These are phyloP conservation scores for Batkoa obscura DNA, from an alignment of 371 early-diverging fungal species.

Conservation along the genomic window DNA sequence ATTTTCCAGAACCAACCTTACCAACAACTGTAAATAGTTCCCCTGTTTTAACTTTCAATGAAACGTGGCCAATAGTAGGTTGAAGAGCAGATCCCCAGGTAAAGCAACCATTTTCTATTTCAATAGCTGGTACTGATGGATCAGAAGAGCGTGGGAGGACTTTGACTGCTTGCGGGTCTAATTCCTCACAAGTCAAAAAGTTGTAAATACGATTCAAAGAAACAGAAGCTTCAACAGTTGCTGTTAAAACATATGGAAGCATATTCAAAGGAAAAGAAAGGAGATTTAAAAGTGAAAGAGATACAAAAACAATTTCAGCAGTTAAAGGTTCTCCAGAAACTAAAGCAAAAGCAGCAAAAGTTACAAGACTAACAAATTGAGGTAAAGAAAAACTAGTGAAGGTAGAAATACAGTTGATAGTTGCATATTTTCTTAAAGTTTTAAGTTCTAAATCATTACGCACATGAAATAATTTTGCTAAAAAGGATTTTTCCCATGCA, in stretches of 20 bases:
- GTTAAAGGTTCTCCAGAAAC: constrained; percentile 40
- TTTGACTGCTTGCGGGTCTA: constrained; percentile 41
- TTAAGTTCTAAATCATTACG: constrained; percentile 56
- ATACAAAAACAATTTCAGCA: constrained; percentile 61
- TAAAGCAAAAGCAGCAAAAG: constrained; percentile 60
- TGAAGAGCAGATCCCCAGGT: constrained; percentile 27
- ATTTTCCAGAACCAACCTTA: constrained; percentile 74
- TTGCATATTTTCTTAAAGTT: constrained; percentile 54
- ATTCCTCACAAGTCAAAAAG: constrained; percentile 54
- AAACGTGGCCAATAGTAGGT: constrained; percentile 38
- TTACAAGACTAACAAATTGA: constrained; percentile 66
- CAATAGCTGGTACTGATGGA: constrained; percentile 10
- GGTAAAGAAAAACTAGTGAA: constrained; percentile 64
- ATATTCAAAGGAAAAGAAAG: constrained; percentile 77
- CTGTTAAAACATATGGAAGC: constrained; percentile 43
- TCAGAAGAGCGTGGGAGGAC: constrained; percentile 17
- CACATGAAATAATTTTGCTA: constrained; percentile 36
- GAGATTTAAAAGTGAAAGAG: constrained; percentile 80
- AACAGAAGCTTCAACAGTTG: constrained; percentile 64
- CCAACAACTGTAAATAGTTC: constrained; percentile 65
- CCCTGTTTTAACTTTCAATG: constrained; percentile 36
- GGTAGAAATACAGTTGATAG: constrained; percentile 31
- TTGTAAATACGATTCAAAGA: constrained; percentile 57
- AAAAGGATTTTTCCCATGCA: constrained; percentile 35
- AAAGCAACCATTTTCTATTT: constrained; percentile 26